Evolutionary conservation across 2,329 filamentous ascomycete genomes (phyloP).

Genomic region (Paraphoma chrysanthemicola): DNA sequence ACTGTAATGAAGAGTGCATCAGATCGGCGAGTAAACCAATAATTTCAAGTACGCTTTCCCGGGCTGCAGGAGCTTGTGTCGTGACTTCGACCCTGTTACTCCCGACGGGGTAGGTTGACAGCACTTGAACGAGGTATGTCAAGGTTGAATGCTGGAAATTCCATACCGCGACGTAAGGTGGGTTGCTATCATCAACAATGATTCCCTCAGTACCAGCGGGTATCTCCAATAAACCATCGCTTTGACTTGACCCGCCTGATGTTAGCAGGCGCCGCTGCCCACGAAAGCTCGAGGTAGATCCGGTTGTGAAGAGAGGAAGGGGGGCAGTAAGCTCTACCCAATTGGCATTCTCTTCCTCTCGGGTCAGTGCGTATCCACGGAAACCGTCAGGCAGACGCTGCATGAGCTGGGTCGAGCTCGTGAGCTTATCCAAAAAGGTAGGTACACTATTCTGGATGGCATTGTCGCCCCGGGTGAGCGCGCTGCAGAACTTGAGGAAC

Average conservation of each 20-base stretch:
- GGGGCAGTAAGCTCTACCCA: slow-evolving; percentile 72
- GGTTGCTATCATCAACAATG: slow-evolving; percentile 76
- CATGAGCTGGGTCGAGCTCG: slow-evolving; percentile 76
- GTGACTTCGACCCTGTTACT: slow-evolving; percentile 58
- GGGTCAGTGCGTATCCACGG: slow-evolving; percentile 75
- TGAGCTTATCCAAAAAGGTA: slow-evolving; percentile 67
- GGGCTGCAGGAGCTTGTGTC: slow-evolving; percentile 56
- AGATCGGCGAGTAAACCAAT: slow-evolving; percentile 77
- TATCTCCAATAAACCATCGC: slow-evolving; percentile 63
- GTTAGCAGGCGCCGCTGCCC: slow-evolving; percentile 33
- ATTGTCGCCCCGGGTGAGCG: slow-evolving; percentile 60
- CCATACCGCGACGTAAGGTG: slow-evolving; percentile 77
- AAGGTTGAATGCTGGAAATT: slow-evolving; percentile 78
- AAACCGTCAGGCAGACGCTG: slow-evolving; percentile 77
- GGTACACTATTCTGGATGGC: slow-evolving; percentile 57
- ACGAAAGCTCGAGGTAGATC: slow-evolving; percentile 19
- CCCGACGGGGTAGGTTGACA: slow-evolving; percentile 71
- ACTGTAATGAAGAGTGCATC: slow-evolving; percentile 55
- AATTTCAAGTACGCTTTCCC: slow-evolving; percentile 73
- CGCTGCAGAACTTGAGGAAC: slow-evolving; percentile 75
- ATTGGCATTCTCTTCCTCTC: slow-evolving; percentile 87
- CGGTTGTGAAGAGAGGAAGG: slow-evolving; percentile 67
- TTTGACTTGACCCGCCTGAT: slow-evolving; percentile 10
- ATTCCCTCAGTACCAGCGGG: slow-evolving; percentile 71
- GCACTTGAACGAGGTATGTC: slow-evolving; percentile 76